These are phyloP conservation scores for Helicostylum pulchrum DNA, from an alignment of 192 early-diverging fungal species.

Conservation along the genomic window DNA sequence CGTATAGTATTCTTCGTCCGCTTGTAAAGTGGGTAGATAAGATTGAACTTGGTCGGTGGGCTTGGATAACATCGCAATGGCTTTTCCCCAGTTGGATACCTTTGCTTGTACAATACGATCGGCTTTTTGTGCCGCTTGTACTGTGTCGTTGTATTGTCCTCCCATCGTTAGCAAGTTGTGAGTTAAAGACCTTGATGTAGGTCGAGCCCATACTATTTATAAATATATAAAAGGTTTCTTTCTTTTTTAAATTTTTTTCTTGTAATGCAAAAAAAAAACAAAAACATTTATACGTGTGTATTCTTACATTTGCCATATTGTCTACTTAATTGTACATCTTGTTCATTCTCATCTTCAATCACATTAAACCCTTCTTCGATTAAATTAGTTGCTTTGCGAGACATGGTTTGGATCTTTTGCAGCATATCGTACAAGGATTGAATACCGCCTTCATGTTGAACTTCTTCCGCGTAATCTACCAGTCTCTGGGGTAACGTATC, in stretches of 20 bases:
- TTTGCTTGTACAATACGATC: slow-evolving; percentile 56
- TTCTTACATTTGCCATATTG: slow-evolving; percentile 47
- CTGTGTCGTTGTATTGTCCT: slow-evolving; percentile 44
- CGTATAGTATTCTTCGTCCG: neutral
- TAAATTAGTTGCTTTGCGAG: slow-evolving; percentile 46
- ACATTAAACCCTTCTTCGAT: slow-evolving; percentile 65
- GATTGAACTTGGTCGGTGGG: slow-evolving; percentile 20
- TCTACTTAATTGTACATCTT: slow-evolving; percentile 61
- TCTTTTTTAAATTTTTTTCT: slow-evolving; percentile 8
- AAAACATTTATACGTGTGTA: no score
- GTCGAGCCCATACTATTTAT: slow-evolving; percentile 50
- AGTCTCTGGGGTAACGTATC: slow-evolving; percentile 75
- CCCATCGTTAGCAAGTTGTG: slow-evolving; percentile 52
- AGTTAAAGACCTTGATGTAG: slow-evolving; percentile 54
- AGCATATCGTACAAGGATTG: slow-evolving; percentile 59
- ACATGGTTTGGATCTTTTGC: slow-evolving; percentile 57
- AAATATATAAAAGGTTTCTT: no score
- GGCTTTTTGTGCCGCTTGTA: slow-evolving; percentile 57
- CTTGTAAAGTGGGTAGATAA: slow-evolving; percentile 1
- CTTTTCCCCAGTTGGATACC: slow-evolving; percentile 53
- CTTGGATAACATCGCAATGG: slow-evolving; percentile 52
- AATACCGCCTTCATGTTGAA: slow-evolving; percentile 72
- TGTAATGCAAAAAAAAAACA: no score
- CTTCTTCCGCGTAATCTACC: slow-evolving; percentile 67
- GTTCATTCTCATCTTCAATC: slow-evolving; percentile 67